Conservation (phyloP, 305 asterid genomes). For the Solanum hybrid region DNA sequence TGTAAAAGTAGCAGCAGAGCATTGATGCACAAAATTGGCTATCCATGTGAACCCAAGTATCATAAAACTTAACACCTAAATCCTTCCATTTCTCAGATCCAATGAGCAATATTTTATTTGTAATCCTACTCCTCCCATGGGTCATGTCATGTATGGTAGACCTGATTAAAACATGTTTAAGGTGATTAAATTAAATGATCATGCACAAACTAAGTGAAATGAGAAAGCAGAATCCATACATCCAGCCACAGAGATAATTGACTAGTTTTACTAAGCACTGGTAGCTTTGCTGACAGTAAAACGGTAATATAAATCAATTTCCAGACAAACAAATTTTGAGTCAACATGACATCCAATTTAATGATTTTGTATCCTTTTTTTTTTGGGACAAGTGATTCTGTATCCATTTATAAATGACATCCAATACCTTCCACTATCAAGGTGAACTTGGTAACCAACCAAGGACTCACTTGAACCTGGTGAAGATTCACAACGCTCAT, state of each 20-base stretch:
- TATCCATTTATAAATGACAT: not conserved
- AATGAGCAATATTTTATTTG: not conserved
- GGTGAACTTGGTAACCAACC: conserved; percentile 98
- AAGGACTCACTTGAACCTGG: conserved; percentile 69
- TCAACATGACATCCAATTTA: not conserved
- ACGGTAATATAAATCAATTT: not conserved
- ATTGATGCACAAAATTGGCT: not conserved
- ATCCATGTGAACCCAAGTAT: not conserved
- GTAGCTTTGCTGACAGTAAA: not conserved
- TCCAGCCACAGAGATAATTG: not conserved
- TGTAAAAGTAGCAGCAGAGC: not conserved
- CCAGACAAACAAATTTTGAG: not conserved
- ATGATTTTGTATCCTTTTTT: not conserved
- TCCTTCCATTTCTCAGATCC: not conserved
- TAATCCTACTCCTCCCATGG: not conserved
- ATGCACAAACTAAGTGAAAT: not conserved
- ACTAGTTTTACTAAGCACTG: not conserved
- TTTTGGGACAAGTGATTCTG: not conserved
- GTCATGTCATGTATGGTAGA: not conserved
- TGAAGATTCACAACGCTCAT: too few species aligned
- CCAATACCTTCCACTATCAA: conserved; percentile 86
- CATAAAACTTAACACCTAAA: not conserved
- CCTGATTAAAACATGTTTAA: not conserved
- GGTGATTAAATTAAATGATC: not conserved
- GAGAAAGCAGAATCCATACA: not conserved